Base-by-base conservation (phyloP, 1,284 basidiomycete genomes). In the Jaminaea rosea region DNA sequence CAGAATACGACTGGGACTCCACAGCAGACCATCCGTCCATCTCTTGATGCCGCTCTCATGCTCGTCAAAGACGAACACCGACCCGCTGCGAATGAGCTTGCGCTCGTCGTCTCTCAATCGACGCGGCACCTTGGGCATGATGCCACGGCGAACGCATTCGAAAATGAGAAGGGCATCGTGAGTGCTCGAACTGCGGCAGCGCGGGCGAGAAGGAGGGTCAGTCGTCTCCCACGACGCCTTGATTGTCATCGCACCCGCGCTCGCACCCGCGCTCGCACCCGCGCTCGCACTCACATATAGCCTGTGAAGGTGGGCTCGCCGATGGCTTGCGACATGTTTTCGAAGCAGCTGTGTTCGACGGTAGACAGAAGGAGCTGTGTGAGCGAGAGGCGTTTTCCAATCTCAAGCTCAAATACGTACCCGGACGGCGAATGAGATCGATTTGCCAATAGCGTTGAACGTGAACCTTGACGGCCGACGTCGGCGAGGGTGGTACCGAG, bases 31-130 rank as follows among this genome's bases (percentile, higher is more conserved):
- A 76, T 98, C 92, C 0, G 93, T 98, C 92, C 93, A 97, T 46
- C 93, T 82, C 78, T 94, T 96, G 79, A 98, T 97, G 31, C 91
- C 91, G 66, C 88, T 90, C 76, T 96, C 90, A 65, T 88, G 85
- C 78, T 96, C 92, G 75, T 98, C 90, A 73, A 97, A 97, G 55
- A 97, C 92, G 69, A 96, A 98, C 27, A 98, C 88, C 3, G 87
- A 87, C 52, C 93, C 93, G 7, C 87, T 90, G 26, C 84, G 83
- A 70, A 98, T 93, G 83, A 93, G 87, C 65, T 84, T 86, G 75
- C 75, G 73, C 56, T 98, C 93, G 37, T 86, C 81, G 73, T 96
- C 92, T 58, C 91, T 88, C 47, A 98, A 81, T 27, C 93, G 82
- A 29, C 93, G 83, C n/a, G 89, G 92, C 36, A 98, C 88, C 52